Evolutionary conservation across 352 stramenopile species (phyloP), one percentile per base, ranked within the genome.

Genomic region (Globisporangium alternatum): DNA sequence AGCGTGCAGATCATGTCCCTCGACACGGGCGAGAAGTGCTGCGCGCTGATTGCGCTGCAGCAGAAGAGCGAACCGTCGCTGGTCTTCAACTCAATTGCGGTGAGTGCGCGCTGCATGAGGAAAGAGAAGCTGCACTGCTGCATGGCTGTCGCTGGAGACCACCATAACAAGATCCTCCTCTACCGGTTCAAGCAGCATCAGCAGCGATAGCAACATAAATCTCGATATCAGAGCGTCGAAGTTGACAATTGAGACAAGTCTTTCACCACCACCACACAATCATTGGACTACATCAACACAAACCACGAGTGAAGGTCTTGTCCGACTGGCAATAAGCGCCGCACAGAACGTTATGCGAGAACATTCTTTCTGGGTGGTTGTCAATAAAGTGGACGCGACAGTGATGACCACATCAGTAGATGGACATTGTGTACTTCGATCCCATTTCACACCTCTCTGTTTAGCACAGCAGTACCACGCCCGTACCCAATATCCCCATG

Each of bases 1-100:
- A 51, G 60, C 44, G 69, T 82, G 15, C 57, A 56, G n/a, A 63
- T 82, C 31, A 67, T 67, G 28, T 65, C 56, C 15, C 63, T 78
- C 5, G 45, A 28, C 7, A 76, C 72, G 30, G 72, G 75, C 25
- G 66, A 68, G 8, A 59, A 63, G 25, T 64, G 67, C 5, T 70
- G 64, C 19, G 49, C 68, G 28, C 59, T 60, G 25, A 75, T 79
- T 44, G 3, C 21, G 28, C 58, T 78, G 22, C 61, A 60, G 0
- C 15, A 49, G 41, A 64, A 65, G 19, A 53, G 57, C 37, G 54
- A 68, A 15, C 28, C 49, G 35, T 64, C 66, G 8, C 21, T 75
- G 12, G 17, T 55, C 30, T 81, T 77, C 61, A 72, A 64, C 35
- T 53, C 56, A 5, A 72, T 81, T 28, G 56, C 62, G 21, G 66